Evolutionary conservation across 306 rosid species (phyloP).

Genomic region (Cucurbita ficifolia): DNA sequence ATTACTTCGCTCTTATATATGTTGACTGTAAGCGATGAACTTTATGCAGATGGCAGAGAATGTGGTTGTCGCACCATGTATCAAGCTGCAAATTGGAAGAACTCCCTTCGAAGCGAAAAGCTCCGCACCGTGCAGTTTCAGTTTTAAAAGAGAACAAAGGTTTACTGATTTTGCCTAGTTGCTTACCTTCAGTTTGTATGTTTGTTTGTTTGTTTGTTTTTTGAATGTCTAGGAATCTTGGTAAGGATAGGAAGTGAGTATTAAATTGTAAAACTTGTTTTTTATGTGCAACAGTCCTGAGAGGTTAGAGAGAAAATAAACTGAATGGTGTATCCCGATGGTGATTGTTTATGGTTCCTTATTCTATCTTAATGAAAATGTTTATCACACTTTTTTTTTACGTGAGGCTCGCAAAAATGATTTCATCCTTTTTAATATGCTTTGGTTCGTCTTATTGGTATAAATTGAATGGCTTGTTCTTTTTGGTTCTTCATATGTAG

Average conservation of each 20-base stretch:
- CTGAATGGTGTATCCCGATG: background rate
- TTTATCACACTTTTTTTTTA: background rate
- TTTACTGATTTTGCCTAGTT: slow-evolving; percentile 3
- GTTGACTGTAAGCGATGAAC: background rate
- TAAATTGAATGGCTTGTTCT: background rate
- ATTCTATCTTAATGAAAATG: background rate
- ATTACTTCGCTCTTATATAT: background rate
- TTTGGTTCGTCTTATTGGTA: background rate
- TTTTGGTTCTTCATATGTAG: background rate
- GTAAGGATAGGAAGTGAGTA: background rate
- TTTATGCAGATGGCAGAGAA: slow-evolving; percentile 47
- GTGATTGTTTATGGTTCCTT: background rate
- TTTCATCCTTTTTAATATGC: background rate
- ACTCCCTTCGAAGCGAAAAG: slow-evolving; percentile 13
- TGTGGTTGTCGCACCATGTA: slow-evolving; percentile 36
- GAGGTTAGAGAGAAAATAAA: background rate
- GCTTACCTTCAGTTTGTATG: slow-evolving; percentile 1
- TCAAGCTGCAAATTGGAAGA: slow-evolving; percentile 33
- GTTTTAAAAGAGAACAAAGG: slow-evolving; percentile 29
- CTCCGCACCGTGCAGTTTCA: slow-evolving; percentile 10
- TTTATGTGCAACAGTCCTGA: background rate
- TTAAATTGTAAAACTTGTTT: background rate
- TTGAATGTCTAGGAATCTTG: background rate
- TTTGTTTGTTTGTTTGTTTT: background rate
- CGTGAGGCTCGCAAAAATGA: background rate